Conservation (phyloP, 2,329 filamentous ascomycete genomes). For the Penicillium sp. region DNA sequence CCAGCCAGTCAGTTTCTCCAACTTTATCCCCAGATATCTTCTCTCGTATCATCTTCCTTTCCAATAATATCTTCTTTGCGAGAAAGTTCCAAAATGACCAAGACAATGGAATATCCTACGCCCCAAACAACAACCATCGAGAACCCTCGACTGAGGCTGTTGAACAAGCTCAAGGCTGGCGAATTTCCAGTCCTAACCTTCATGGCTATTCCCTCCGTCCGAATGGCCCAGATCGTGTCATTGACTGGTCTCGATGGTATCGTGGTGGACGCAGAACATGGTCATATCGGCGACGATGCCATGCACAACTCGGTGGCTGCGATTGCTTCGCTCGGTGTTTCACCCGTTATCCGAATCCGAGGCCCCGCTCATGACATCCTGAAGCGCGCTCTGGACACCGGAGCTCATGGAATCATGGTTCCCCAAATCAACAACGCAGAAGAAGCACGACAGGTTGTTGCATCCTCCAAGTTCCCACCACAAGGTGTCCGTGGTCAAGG, state of each 20-base stretch:
- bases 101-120: conserved; percentile 10
- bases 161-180: conserved; percentile 18
- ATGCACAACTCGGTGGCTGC: conserved; percentile 33
- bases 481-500: conserved; percentile 34
- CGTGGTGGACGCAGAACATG: conserved; percentile 32
- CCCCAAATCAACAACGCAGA: conserved; percentile 53
- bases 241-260: conserved; percentile 25
- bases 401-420: conserved; percentile 46
- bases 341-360: conserved; percentile 28
- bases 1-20: neutral
- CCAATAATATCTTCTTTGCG: neutral
- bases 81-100: neutral
- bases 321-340: conserved; percentile 28
- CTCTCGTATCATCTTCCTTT: neutral
- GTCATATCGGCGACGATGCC: conserved; percentile 31
- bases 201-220: conserved; percentile 23
- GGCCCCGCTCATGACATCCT: conserved; percentile 25
- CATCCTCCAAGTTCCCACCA: conserved; percentile 33
- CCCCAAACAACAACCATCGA: conserved; percentile 7
- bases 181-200: conserved; percentile 26
- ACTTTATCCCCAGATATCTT: neutral
- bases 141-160: conserved; percentile 19
- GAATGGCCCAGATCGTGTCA: conserved; percentile 24
- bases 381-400: conserved; percentile 30
- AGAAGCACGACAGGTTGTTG: conserved; percentile 34